Conservation (phyloP, 768 basidiomycete genomes). For the Amanita thiersii region DNA sequence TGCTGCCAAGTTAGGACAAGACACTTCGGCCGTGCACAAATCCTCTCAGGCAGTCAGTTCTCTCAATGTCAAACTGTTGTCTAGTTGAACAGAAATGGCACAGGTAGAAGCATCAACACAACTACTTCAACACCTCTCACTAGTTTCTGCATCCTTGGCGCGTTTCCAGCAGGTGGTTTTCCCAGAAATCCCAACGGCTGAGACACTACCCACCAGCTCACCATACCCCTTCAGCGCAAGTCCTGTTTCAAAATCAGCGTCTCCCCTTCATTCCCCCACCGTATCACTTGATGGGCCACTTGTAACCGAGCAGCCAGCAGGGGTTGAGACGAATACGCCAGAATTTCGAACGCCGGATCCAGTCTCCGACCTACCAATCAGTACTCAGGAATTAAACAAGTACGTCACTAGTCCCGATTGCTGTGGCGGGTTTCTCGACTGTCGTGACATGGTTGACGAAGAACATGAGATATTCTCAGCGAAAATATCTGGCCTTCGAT, state of each 20-base stretch:
- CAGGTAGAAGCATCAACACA: constrained; percentile 48
- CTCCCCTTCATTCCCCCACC: constrained; percentile 9
- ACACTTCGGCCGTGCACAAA: constrained; percentile 17
- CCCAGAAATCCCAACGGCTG: constrained; percentile 21
- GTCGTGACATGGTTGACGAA: constrained; percentile 28
- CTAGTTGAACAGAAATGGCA: constrained; percentile 10
- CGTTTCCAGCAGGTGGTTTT: constrained; percentile 45
- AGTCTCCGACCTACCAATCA: too few relatives aligned
- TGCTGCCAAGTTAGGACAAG: constrained; percentile 29
- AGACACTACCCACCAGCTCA: constrained; percentile 20
- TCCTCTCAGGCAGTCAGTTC: constrained; percentile 20
- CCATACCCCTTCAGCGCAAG: constrained; percentile 11
- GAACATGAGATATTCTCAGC: constrained; percentile 10
- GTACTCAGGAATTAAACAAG: too few relatives aligned
- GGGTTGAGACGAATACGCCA: too few relatives aligned
- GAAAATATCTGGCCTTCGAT: constrained; percentile 20
- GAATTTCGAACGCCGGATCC: too few relatives aligned
- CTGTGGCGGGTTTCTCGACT: constrained; percentile 45
- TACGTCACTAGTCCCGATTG: constrained; percentile 32
- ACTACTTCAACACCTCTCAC: constrained; percentile 38
- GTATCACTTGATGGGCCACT: too few relatives aligned
- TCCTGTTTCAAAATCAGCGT: constrained; percentile 1
- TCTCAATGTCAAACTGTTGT: background rate
- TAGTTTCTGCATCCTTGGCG: constrained; percentile 39
- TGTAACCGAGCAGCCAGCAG: too few relatives aligned